Evolutionary conservation across 2,329 filamentous ascomycete species (phyloP), one percentile per base, ranked within the genome.

Genomic region (Bipolaris bicolor): DNA sequence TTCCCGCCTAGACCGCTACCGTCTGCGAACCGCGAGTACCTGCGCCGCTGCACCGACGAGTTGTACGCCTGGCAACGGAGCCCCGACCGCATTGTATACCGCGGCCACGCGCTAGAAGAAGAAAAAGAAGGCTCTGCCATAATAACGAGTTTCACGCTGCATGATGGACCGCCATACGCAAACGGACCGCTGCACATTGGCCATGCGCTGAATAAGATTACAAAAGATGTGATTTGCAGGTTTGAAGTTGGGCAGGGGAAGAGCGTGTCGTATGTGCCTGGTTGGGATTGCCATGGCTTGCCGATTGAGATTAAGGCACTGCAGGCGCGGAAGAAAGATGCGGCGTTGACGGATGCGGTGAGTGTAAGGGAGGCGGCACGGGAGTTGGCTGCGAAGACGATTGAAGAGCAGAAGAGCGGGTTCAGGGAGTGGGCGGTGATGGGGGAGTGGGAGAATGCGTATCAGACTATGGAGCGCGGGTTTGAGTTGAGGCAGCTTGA

Each of bases 251-350:
- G 90, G 59, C 84, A 89, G 71, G 95, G 91, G 16, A 88, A 85
- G 65, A 83, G 86, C 61, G 88, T 98, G 33, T 83, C 87, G 37
- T 99, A 96, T 71, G 83, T 92, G 15, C 95, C 95, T 2, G 94
- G 95, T 44, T 99, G 95, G 95, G 96, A 99, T 75, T 99, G 95
- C 65, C 95, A 99, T 80, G 95, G 95, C 0, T 83, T 99, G 47
- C 95, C 95, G 1, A 99, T 99, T 71, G 95, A 99, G 82, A 84
- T 98, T 68, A 99, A 98, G 78, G 95, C 93, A 22, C 83, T 99
- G 15, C 90, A 90, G 67, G 77, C 79, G 64, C 71, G 77, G 65
- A 70, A 81, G 73, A 72, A 79, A 69, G 64, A 70, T 69, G 67
- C 64, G 5, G 49, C 69, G 16, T 62, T 74, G 49, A 73, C 78